These are phyloP conservation scores for Domatiomyces globalis DNA, from an alignment of 2,329 filamentous ascomycete genomes.

Conservation along the genomic window DNA sequence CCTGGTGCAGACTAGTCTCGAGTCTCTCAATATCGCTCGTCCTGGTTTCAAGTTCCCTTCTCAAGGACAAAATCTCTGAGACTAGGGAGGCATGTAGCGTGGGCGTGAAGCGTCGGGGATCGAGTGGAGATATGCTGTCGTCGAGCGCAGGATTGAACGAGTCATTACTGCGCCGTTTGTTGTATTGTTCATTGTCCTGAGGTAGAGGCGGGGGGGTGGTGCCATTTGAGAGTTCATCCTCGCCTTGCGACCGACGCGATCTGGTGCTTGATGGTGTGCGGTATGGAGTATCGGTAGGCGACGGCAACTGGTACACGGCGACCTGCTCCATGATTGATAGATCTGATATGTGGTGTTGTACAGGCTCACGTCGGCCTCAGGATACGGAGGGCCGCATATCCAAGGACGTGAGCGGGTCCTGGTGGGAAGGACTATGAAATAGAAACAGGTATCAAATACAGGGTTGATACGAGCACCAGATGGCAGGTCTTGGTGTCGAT, in stretches of 20 bases:
- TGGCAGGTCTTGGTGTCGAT: background rate
- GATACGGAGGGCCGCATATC: background rate
- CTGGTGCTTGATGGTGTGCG: slow-evolving; percentile 42
- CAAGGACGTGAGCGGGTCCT: background rate
- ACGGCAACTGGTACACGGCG: slow-evolving; percentile 47
- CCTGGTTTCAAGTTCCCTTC: slow-evolving; percentile 84
- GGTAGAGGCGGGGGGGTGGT: slow-evolving; percentile 44
- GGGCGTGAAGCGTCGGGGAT: slow-evolving; percentile 85
- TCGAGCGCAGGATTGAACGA: slow-evolving; percentile 31
- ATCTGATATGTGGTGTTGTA: background rate
- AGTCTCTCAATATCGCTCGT: slow-evolving; percentile 71
- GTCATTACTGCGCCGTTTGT: slow-evolving; percentile 25
- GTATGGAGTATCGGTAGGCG: slow-evolving; percentile 58
- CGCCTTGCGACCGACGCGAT: slow-evolving; percentile 52
- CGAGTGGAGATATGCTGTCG: slow-evolving; percentile 60
- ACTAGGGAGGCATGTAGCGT: slow-evolving; percentile 89
- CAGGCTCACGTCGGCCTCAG: background rate
- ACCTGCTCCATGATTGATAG: slow-evolving; percentile 16
- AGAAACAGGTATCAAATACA: background rate
- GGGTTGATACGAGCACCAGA: background rate
- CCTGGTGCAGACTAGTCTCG: slow-evolving; percentile 57
- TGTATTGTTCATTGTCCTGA: slow-evolving; percentile 19
- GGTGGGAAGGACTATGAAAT: background rate
- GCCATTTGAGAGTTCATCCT: slow-evolving; percentile 35
- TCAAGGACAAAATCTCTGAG: slow-evolving; percentile 76